These are phyloP conservation scores for Aciculosporium take DNA, from an alignment of 2,329 filamentous ascomycete species.

Conservation along the genomic window DNA sequence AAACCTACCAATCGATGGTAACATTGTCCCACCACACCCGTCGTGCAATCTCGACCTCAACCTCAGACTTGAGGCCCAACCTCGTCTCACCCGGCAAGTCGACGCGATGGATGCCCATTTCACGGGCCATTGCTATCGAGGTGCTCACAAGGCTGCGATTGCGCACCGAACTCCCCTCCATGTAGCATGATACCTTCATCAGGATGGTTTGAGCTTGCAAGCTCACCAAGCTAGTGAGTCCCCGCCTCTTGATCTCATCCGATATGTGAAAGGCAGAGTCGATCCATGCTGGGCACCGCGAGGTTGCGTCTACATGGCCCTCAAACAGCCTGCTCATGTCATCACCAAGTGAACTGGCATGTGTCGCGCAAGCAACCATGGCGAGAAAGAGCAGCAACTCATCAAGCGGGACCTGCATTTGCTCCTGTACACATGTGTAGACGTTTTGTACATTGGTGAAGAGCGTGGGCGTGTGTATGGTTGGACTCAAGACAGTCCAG, in stretches of 20 bases:
- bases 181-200: conserved; percentile 3
- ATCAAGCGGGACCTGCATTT: neutral
- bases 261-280: conserved; percentile 2
- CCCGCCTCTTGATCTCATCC: conserved; percentile 2
- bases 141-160: conserved; percentile 3
- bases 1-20: conserved; percentile 3
- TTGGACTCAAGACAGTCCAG: conserved; percentile 1
- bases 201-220: conserved; percentile 3
- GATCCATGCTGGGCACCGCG: conserved; percentile 4
- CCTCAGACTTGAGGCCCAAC: neutral
- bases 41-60: conserved; percentile 4
- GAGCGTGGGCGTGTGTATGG: neutral
- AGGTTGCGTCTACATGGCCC: conserved; percentile 1
- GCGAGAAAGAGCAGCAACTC: conserved; percentile 1
- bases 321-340: conserved; percentile 1
- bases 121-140: conserved; percentile 5
- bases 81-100: conserved; percentile 2
- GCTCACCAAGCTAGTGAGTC: conserved; percentile 1
- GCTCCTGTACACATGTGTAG: conserved; percentile 1
- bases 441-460: conserved; percentile 2
- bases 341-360: conserved; percentile 1
- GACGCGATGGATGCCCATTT: conserved; percentile 4
- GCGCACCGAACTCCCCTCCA: conserved; percentile 4
- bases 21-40: conserved; percentile 5
- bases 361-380: conserved; percentile 2